Base-by-base conservation (phyloP, 2,329 filamentous ascomycete species). In the Epichloe gansuensis region DNA sequence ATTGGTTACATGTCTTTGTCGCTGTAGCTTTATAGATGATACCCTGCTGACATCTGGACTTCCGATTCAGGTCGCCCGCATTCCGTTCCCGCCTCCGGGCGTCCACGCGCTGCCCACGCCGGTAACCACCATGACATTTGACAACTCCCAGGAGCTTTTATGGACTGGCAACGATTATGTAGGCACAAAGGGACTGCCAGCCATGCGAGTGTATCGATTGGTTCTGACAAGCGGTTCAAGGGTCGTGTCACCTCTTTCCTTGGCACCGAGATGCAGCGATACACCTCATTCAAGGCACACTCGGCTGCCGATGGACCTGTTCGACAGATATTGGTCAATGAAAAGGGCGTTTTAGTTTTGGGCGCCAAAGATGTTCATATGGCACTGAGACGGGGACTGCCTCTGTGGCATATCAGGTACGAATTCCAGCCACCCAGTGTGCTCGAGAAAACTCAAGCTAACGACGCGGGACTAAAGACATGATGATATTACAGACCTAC, bases 151-250 rank as follows among this genome's bases (percentile, higher is more conserved):
- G 67, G 93, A 98, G 68, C 77, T 98, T 38, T 72, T 98, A 51
- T 98, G 94, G 93, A 82, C 84, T 3, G 94, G 91, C 46, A 95
- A 93, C 68, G 88, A 93, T 72, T 88, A 84, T 75, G 88, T 93
- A 75, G 45, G 54, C 15, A 42, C 12, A 74, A 80, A 62, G 34
- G 12, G 48, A 7, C n/a, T 23, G 35, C 46, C 25, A n/a, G 34
- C 21, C 15, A 12, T 44, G 4, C 34, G n/a, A 17, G 4, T 7
- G 28, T 8, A 12, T 28, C 31, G 12, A 25, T 34, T 7, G 2
- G n/a, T 31, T 58, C 60, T 70, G 51, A 69, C 60, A 43, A 13
- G 28, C n/a, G 4, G 38, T 50, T 12, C 52, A 95, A 51, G 88
- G 93, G 93, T 56, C 83, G 90, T 58, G 82, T 97, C 47, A 86